phyloP scores from a whole-genome alignment of 352 stramenopile genomes.

The Aphanomyces stellatus region DNA sequence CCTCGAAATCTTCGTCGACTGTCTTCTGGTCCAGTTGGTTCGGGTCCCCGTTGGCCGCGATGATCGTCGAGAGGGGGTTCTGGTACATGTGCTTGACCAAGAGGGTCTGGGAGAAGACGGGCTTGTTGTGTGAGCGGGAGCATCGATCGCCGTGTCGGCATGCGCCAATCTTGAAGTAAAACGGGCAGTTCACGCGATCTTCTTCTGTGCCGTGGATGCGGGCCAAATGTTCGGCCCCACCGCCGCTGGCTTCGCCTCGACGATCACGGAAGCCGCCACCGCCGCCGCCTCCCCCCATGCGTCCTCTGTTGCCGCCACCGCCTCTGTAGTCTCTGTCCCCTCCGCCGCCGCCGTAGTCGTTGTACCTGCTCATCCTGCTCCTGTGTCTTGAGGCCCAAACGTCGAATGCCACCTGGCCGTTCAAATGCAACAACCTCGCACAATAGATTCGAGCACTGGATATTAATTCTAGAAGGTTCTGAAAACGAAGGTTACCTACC shows the following conservation, averaged over 20 bases:
- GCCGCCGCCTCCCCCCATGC: conserved; percentile 18
- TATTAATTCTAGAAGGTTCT: conserved; percentile 2
- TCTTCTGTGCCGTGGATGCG: conserved; percentile 98
- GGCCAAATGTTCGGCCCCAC: conserved; percentile 92
- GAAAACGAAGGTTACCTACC: not conserved
- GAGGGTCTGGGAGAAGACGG: conserved; percentile 97
- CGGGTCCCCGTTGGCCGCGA: conserved; percentile 81
- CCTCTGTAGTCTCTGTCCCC: conserved; percentile 39
- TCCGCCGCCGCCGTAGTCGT: conserved; percentile 37
- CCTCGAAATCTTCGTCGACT: conserved; percentile 95
- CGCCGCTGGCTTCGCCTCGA: conserved; percentile 45
- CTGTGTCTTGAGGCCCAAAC: conserved; percentile 8
- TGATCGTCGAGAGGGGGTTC: conserved; percentile 89
- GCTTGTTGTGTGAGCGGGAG: conserved; percentile 97
- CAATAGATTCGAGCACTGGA: not conserved
- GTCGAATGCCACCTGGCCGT: conserved; percentile 10
- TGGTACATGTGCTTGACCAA: conserved; percentile 98
- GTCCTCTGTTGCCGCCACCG: not conserved
- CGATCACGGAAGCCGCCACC: conserved; percentile 31
- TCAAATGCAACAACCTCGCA: not conserved
- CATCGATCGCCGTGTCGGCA: conserved; percentile 99
- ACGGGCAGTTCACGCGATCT: conserved; percentile 97
- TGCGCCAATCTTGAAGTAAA: conserved; percentile 99
- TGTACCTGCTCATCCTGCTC: conserved; percentile 40
- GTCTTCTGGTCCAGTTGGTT: conserved; percentile 79